These are phyloP conservation scores for Neurospora sp. DNA, from an alignment of 495 filamentous ascomycete species.

Conservation along the genomic window DNA sequence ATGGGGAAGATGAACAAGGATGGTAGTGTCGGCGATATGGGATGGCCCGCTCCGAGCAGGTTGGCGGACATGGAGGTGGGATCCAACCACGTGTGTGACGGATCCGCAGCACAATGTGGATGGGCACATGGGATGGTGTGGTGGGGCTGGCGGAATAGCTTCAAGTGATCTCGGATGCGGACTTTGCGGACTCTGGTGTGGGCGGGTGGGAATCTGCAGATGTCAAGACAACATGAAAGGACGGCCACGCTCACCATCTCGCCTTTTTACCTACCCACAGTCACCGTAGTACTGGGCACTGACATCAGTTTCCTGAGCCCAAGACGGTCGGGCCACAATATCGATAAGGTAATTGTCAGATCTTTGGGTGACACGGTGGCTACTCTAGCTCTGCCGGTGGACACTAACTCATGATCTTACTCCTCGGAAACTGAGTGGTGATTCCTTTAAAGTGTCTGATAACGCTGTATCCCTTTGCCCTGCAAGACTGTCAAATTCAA, in stretches of 20 bases:
- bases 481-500: neutral
- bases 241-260: neutral
- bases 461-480: neutral
- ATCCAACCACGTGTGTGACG: neutral
- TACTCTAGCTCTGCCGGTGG: neutral
- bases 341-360: neutral
- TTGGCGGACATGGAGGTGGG: conserved; percentile 20
- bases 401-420: neutral
- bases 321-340: neutral
- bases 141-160: neutral
- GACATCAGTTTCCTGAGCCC: neutral
- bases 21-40: neutral
- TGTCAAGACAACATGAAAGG: neutral
- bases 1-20: conserved; percentile 1
- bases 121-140: neutral
- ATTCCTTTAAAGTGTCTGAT: neutral
- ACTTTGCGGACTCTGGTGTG: neutral
- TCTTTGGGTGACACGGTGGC: neutral
- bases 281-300: neutral
- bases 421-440: neutral
- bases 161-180: neutral
- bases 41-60: neutral
- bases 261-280: neutral
- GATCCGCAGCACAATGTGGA: neutral
- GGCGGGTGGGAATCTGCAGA: neutral